Base-by-base conservation (phyloP, 345 rosid species). In the Eucalyptus polyanthemos region DNA sequence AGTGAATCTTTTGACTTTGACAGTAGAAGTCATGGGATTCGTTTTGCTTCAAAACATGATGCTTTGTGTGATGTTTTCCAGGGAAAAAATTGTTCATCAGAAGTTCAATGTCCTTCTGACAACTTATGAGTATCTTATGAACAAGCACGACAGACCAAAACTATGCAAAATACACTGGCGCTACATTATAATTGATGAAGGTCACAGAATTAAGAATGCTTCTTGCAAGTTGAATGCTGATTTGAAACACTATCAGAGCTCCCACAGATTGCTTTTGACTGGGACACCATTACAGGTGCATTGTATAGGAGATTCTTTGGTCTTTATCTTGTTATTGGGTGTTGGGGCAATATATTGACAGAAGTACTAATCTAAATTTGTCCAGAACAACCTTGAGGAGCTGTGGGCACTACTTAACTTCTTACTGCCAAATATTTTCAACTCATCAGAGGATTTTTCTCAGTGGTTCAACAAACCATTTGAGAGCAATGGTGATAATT, bases 391-490 rank as follows among this genome's bases (percentile, higher is more conserved):
- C 91, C 98, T 97, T 40, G 99, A 97, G 92, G 99, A 97, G 91
- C 91, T 97, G 91, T 96, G 99, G 99, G 99, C 99, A 6, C 93
- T 97, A 58, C 98, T 97, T 47, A 97, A 97, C 93, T 97, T 97
- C 94, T 92, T 96, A 92, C 91, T 97, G 93, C 99, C 99, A 50
- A 96, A 96, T 91, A 96, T 97, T 91, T 97, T 97, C 91, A 97
- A 96, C 92, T 95, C 99, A 58, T 95, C 99, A 22, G 99, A 97
- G 89, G 99, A 97, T 91, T 97, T 97, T 91, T 96, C 98, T 92
- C 99, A 97, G 89, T 97, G 99, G 99, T 97, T 97, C 92, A 97
- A 97, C 94, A 96, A 97, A 91, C 98, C 99, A 88, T 96, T 97
- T 93, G 93, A 96, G 95, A 92, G 99, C 90, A 97, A 92, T 90